These are phyloP conservation scores for Boletus bicolor DNA, from an alignment of 768 basidiomycete genomes.

Conservation along the genomic window DNA sequence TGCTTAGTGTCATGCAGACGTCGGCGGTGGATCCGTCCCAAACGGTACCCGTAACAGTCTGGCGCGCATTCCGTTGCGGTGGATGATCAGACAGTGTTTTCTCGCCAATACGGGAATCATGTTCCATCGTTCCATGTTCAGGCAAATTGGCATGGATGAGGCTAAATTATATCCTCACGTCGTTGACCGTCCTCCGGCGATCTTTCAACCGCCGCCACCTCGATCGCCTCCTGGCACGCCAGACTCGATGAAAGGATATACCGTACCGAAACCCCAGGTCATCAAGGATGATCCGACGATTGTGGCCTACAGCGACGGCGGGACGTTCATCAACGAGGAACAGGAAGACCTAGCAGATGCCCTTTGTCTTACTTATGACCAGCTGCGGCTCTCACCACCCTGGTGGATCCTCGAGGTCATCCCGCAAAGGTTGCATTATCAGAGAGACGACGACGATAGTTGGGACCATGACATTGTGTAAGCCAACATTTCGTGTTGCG, in stretches of 20 bases:
- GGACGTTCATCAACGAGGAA: constrained; percentile 45
- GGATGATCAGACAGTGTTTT: constrained; percentile 75
- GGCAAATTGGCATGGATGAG: constrained; percentile 45
- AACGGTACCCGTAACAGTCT: constrained; percentile 58
- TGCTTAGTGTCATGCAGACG: constrained; percentile 41
- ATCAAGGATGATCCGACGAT: constrained; percentile 8
- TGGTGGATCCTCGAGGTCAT: constrained; percentile 72
- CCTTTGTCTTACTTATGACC: constrained; percentile 50
- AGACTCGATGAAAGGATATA: constrained; percentile 8
- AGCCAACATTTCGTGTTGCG: background rate
- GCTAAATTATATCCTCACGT: constrained; percentile 45
- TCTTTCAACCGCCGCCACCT: constrained; percentile 22
- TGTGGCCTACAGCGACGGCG: constrained; percentile 19
- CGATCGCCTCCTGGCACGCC: constrained; percentile 13
- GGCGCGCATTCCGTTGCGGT: constrained; percentile 69
- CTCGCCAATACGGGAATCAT: constrained; percentile 53
- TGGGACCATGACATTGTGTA: constrained; percentile 21
- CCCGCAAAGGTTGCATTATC: constrained; percentile 35
- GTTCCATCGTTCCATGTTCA: constrained; percentile 47
- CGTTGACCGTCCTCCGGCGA: constrained; percentile 39
- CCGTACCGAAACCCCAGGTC: constrained; percentile 15
- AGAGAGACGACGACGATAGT: constrained; percentile 19
- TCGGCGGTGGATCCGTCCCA: constrained; percentile 67
- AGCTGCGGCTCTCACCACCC: constrained; percentile 40
- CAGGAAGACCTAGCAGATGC: constrained; percentile 63